These are phyloP conservation scores for Echinochloa phyllopogon DNA, from an alignment of 176 grass and related monocot genomes.

Conservation along the genomic window DNA sequence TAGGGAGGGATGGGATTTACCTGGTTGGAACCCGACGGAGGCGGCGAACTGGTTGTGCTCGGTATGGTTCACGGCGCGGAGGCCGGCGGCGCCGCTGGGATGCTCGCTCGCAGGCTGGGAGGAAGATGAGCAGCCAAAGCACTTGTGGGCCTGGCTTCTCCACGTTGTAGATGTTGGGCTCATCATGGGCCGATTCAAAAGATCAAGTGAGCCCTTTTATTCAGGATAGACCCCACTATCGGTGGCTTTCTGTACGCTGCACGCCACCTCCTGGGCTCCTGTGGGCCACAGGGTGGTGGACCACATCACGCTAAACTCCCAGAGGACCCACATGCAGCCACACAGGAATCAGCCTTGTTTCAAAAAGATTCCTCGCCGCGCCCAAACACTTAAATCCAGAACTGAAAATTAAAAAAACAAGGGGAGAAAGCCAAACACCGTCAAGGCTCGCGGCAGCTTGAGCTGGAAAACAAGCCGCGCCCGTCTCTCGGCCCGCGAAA, in stretches of 20 bases:
- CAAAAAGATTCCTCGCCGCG: slow-evolving; percentile 42
- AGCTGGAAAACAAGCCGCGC: neutral
- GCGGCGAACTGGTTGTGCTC: too few relatives aligned
- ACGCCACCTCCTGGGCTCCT: neutral
- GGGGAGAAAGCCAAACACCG: too few relatives aligned
- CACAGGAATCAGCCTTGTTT: neutral
- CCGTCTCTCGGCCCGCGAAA: neutral
- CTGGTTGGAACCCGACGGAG: too few relatives aligned
- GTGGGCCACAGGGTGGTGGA: neutral
- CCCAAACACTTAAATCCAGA: slow-evolving; percentile 32
- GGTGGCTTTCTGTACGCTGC: neutral
- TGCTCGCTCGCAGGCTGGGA: too few relatives aligned
- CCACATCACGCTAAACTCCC: neutral
- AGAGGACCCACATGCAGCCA: neutral
- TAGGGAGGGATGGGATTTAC: too few relatives aligned
- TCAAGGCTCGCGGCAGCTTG: neutral
- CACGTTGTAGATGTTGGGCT: neutral
- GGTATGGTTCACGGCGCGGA: too few relatives aligned
- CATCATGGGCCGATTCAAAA: neutral
- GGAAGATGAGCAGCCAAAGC: too few relatives aligned
- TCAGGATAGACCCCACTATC: neutral
- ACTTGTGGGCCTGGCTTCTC: too few relatives aligned
- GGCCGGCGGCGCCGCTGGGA: too few relatives aligned
- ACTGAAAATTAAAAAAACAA: neutral
- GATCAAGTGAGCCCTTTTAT: neutral